These are phyloP conservation scores for Alternaria panax DNA, from an alignment of 2,329 filamentous ascomycete species.

Conservation along the genomic window DNA sequence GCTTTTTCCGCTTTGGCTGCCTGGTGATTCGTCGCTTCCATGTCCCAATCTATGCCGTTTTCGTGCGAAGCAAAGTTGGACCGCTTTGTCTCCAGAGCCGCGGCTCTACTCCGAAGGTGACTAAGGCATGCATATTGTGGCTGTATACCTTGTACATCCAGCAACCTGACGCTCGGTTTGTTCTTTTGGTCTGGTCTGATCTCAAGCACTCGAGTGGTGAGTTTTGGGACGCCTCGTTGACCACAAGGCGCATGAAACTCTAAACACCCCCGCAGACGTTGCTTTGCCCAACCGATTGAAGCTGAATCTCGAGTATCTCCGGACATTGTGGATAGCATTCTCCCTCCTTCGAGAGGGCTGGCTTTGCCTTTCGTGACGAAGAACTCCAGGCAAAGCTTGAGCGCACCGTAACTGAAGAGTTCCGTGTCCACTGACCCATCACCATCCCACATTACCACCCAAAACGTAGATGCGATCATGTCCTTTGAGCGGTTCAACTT, in stretches of 20 bases:
- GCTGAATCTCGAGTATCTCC: no score
- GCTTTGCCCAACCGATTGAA: no score
- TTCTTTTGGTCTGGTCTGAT: not conserved
- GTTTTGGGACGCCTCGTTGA: not conserved
- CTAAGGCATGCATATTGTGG: not conserved
- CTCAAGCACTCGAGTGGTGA: not conserved
- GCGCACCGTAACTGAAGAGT: not conserved
- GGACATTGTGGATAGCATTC: no score
- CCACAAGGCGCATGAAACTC: no score
- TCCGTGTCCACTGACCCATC: not conserved
- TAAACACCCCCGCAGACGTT: no score
- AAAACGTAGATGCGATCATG: no score
- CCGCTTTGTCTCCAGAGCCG: fast-evolving
- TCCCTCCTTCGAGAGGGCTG: no score
- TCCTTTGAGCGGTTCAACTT: not conserved
- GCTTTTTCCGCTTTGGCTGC: no score
- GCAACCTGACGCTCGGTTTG: not conserved
- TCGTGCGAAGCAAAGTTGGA: not conserved
- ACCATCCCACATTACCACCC: no score
- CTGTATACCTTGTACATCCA: not conserved
- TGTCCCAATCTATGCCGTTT: not conserved
- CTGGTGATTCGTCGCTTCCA: no score
- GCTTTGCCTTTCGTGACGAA: not conserved
- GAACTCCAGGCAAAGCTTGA: not conserved
- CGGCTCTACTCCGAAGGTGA: not conserved